Evolutionary conservation across 1,139 yeast species (phyloP).

Genomic region (Pneumocystis carinii): DNA sequence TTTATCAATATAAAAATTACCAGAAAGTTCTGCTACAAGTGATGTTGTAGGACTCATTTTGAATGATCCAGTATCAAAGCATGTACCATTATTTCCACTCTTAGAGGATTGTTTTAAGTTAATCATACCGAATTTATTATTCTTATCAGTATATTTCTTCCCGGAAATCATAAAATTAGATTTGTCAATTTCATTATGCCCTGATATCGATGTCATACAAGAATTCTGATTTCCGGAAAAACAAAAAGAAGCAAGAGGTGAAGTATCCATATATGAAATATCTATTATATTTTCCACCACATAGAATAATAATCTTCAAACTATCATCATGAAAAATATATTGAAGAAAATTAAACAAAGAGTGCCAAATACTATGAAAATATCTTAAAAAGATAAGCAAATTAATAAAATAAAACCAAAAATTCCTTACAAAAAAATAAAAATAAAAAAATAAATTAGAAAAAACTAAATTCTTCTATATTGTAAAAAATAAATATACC

Average conservation of each 20-base stretch:
- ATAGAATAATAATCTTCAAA: neutral
- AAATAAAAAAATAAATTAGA: neutral
- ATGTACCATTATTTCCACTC: neutral
- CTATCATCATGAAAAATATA: neutral
- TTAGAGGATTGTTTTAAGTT: neutral
- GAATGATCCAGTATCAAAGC: neutral
- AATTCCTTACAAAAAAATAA: neutral
- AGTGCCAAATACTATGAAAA: neutral
- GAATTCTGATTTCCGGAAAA: neutral
- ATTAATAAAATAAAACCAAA: neutral
- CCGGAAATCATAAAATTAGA: neutral
- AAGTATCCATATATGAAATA: neutral
- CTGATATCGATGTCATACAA: neutral
- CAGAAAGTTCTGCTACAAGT: slow-evolving; percentile 6
- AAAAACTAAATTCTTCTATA: neutral
- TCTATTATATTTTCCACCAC: neutral
- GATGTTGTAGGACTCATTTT: slow-evolving; percentile 5
- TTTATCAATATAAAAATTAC: slow-evolving; percentile 5
- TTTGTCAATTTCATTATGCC: neutral
- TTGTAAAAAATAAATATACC: neutral
- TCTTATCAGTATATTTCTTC: neutral
- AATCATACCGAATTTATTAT: neutral
- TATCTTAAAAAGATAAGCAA: neutral
- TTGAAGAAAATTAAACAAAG: neutral
- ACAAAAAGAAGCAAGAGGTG: neutral